Conservation (phyloP, 176 grass and related monocot species). For the Ensete ventricosum region DNA sequence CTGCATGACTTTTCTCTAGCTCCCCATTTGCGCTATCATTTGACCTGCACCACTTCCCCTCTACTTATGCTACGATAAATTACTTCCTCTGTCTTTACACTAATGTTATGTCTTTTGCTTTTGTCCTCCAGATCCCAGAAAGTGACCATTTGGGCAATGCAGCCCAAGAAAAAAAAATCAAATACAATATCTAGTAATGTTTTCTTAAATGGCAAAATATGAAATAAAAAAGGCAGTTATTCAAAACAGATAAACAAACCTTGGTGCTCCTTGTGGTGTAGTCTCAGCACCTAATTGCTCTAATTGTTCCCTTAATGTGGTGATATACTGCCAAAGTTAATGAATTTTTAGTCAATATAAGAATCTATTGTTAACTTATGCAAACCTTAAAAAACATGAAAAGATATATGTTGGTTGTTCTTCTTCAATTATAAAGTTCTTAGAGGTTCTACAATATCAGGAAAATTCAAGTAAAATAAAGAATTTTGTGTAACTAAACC, state of each 20-base stretch:
- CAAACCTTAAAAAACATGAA: background rate
- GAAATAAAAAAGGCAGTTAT: background rate
- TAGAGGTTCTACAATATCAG: too few species aligned
- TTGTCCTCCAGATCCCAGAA: too few species aligned
- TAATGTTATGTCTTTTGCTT: too few species aligned
- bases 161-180: background rate
- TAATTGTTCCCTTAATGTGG: conserved; percentile 74
- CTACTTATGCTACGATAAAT: too few species aligned
- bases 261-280: conserved; percentile 58
- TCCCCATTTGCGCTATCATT: too few species aligned
- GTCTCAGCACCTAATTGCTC: conserved; percentile 73
- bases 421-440: too few species aligned
- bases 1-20: too few species aligned
- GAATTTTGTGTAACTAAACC: too few species aligned
- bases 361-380: background rate
- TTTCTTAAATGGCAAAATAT: background rate
- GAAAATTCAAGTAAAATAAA: too few species aligned
- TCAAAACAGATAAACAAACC: conserved; percentile 21
- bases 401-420: background rate
- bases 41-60: too few species aligned
- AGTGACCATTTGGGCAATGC: background rate
- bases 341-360: conserved; percentile 3
- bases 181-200: background rate
- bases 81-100: too few species aligned
- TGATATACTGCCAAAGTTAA: conserved; percentile 59